Conservation (phyloP, 768 basidiomycete species). For the Pisolithus marmoratus region DNA sequence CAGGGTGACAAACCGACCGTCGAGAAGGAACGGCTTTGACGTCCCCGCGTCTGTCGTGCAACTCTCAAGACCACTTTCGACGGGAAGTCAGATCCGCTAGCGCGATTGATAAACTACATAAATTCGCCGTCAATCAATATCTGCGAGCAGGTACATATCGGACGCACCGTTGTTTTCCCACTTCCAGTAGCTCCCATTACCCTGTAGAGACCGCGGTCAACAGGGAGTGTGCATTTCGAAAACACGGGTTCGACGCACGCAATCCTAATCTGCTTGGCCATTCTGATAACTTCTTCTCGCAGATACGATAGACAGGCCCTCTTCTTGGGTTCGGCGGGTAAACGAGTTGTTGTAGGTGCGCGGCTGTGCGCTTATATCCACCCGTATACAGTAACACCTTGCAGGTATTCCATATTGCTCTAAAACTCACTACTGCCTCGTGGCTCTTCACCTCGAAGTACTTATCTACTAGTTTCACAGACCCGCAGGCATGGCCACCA, state of each 20-base stretch:
- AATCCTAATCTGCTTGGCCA: slow-evolving; percentile 29
- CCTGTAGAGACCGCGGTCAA: slow-evolving; percentile 10
- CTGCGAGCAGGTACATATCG: background rate
- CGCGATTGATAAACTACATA: slow-evolving; percentile 47
- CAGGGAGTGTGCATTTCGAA: background rate
- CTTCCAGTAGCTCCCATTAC: slow-evolving; percentile 32
- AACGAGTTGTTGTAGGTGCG: background rate
- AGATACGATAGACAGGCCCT: background rate
- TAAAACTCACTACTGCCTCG: background rate
- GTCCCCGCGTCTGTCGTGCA: slow-evolving; percentile 44
- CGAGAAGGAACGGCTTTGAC: slow-evolving; percentile 39
- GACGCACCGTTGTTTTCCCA: slow-evolving; percentile 31
- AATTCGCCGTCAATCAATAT: slow-evolving; percentile 3
- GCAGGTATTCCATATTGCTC: background rate
- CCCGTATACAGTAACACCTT: background rate
- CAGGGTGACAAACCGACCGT: slow-evolving; percentile 40
- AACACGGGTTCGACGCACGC: slow-evolving; percentile 17
- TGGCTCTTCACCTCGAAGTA: background rate
- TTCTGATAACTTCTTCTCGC: slow-evolving; percentile 4
- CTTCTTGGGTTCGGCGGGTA: background rate
- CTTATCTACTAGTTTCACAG: background rate
- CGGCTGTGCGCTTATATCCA: slow-evolving; percentile 1
- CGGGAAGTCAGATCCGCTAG: slow-evolving; percentile 43
- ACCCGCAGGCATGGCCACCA: too few relatives aligned
- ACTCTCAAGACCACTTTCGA: slow-evolving; percentile 43